Evolutionary conservation across 1,284 basidiomycete genomes (phyloP).

Genomic region (Ceratobasidium theobromae): DNA sequence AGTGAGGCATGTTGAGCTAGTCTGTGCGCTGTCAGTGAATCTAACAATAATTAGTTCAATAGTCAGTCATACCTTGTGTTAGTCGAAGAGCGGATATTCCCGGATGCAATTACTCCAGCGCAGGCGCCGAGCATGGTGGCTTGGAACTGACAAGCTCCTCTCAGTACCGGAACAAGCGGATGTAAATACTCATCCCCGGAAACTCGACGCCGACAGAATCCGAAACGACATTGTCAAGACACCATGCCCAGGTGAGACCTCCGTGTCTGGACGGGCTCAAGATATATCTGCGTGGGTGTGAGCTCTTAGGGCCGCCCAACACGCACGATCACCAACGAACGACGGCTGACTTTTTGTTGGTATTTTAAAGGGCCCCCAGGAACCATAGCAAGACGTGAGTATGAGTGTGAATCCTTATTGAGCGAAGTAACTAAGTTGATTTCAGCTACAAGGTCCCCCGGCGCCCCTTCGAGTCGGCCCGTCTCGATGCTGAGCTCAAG

Average conservation of each 20-base stretch:
- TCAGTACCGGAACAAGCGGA: constrained; percentile 14
- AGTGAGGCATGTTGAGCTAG: constrained; percentile 93
- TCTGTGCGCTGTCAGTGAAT: constrained; percentile 39
- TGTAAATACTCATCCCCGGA: constrained; percentile 3
- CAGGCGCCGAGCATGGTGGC: constrained; percentile 3
- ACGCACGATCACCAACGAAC: constrained; percentile 24
- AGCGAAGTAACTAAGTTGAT: neutral
- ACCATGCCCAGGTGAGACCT: constrained; percentile 62
- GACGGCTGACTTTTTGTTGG: constrained; percentile 46
- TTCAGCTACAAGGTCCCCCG: constrained; percentile 95
- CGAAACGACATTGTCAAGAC: constrained; percentile 51
- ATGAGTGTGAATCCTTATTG: neutral
- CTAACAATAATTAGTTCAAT: constrained; percentile 33
- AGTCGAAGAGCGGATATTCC: constrained; percentile 50
- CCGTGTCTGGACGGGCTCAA: constrained; percentile 20
- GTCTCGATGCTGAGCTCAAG: constrained; percentile 99
- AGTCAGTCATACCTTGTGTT: constrained; percentile 48
- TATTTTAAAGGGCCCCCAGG: constrained; percentile 69
- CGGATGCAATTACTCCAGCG: constrained; percentile 27
- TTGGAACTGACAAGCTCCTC: constrained; percentile 13
- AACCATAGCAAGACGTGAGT: constrained; percentile 89
- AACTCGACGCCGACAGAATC: constrained; percentile 16
- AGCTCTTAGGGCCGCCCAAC: constrained; percentile 29
- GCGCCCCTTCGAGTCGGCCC: constrained; percentile 95
- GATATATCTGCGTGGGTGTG: constrained; percentile 13